A percentile compares a stretch with the other conserved stretches of the same genome.
These are phyloP conservation scores for Coprinellus aureogranulatus DNA, from an alignment of 768 basidiomycete genomes.

Conservation along the genomic window DNA sequence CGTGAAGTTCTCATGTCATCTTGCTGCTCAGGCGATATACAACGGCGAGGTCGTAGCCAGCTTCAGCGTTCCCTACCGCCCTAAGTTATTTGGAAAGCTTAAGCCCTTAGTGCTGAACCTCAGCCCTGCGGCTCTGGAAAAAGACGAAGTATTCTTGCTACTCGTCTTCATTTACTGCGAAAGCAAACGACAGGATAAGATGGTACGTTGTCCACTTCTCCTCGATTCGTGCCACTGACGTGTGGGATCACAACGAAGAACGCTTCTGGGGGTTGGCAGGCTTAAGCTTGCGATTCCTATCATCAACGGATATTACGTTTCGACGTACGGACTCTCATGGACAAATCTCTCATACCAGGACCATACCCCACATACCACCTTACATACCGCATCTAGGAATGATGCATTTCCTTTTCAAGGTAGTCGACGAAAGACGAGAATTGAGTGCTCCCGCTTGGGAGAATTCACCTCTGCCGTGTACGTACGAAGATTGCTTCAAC, in stretches of 20 bases:
- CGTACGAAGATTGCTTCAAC: no score
- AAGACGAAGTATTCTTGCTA: slow-evolving; percentile 41
- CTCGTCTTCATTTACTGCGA: slow-evolving; percentile 40
- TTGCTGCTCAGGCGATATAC: slow-evolving; percentile 17
- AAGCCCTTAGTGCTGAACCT: slow-evolving; percentile 40
- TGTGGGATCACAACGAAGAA: neutral
- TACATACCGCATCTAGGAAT: no score
- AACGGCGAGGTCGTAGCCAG: slow-evolving; percentile 33
- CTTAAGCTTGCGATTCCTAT: neutral
- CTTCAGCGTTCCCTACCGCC: slow-evolving; percentile 46
- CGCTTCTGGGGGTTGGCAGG: slow-evolving; percentile 11
- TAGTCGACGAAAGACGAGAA: no score
- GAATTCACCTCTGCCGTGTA: no score
- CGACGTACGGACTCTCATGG: neutral
- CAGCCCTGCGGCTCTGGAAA: slow-evolving; percentile 36
- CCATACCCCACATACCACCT: no score
- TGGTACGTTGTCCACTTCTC: slow-evolving; percentile 21
- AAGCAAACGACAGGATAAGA: slow-evolving; percentile 36
- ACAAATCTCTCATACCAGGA: neutral
- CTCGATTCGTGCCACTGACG: slow-evolving; percentile 6
- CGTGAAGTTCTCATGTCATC: no score
- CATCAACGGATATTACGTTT: neutral
- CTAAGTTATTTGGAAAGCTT: slow-evolving; percentile 45
- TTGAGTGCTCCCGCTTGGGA: no score
- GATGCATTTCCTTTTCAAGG: no score